Conservation (phyloP, 2,329 filamentous ascomycete species). For the Zymoseptoria tritici region DNA sequence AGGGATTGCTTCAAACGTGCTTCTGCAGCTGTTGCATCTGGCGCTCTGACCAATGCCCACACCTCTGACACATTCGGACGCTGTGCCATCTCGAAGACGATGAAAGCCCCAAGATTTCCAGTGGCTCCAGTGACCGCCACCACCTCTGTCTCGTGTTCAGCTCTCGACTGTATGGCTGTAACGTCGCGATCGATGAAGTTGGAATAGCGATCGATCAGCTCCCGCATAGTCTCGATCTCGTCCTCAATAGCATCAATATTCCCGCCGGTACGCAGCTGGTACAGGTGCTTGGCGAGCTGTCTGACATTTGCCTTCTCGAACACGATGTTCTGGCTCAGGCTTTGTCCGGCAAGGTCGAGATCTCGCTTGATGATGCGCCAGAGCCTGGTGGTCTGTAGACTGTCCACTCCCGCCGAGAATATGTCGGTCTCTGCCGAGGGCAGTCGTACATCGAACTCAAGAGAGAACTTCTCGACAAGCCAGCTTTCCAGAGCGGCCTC, state of each 20-base stretch:
- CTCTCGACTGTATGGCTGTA: constrained; percentile 2
- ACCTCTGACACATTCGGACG: constrained; percentile 32
- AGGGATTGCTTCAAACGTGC: constrained; percentile 33
- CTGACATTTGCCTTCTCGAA: constrained; percentile 50
- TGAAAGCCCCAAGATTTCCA: constrained; percentile 56
- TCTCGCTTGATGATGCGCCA: constrained; percentile 20
- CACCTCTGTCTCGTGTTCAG: constrained; percentile 10
- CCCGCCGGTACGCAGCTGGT: constrained; percentile 36
- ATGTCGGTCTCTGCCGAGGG: constrained; percentile 25
- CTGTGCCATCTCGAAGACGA: constrained; percentile 37
- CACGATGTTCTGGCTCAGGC: constrained; percentile 46
- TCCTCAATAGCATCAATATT: constrained; percentile 26
- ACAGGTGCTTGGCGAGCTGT: constrained; percentile 40
- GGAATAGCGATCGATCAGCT: constrained; percentile 41
- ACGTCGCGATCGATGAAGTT: constrained; percentile 28
- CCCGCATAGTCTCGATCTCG: constrained; percentile 38
- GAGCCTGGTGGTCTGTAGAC: constrained; percentile 26
- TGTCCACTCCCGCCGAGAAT: constrained; percentile 31
- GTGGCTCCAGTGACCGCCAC: constrained; percentile 55
- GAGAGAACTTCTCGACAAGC: constrained; percentile 27
- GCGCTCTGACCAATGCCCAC: constrained; percentile 48
- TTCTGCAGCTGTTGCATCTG: constrained; percentile 27
- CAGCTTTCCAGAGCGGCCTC: constrained; percentile 29
- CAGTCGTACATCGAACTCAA: constrained; percentile 21
- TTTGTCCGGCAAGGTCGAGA: constrained; percentile 6